phyloP scores from a whole-genome alignment of 2,329 filamentous ascomycete species.

The Emmonsiellopsis sp. region DNA sequence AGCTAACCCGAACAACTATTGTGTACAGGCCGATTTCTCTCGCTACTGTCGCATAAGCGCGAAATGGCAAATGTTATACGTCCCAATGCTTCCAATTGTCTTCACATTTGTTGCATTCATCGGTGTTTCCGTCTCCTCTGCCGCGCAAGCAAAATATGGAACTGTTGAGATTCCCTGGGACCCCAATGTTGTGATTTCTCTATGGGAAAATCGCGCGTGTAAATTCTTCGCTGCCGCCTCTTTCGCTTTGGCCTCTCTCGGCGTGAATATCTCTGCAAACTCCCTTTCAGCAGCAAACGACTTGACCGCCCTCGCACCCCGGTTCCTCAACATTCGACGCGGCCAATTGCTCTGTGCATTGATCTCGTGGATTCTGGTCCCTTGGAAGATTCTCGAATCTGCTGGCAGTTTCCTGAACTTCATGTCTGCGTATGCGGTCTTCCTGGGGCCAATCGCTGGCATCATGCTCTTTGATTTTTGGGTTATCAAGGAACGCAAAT shows the following conservation, averaged over 20 bases:
- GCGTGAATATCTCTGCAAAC: conserved; percentile 82
- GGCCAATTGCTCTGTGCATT: conserved; percentile 78
- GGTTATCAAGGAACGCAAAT: conserved; percentile 48
- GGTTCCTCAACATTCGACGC: conserved; percentile 75
- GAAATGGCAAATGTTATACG: conserved; percentile 39
- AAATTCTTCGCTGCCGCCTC: conserved; percentile 63
- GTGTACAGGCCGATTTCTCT: conserved; percentile 46
- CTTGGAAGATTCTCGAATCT: conserved; percentile 56
- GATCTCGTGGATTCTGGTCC: conserved; percentile 52
- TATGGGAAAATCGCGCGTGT: conserved; percentile 60
- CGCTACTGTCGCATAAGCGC: conserved; percentile 41
- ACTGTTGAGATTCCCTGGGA: conserved; percentile 52
- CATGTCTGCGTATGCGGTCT: conserved; percentile 84
- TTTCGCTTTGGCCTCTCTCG: conserved; percentile 71
- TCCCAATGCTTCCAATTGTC: conserved; percentile 47
- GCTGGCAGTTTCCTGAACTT: conserved; percentile 76
- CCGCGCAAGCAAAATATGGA: conserved; percentile 53
- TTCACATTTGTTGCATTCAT: conserved; percentile 79
- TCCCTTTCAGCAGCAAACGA: conserved; percentile 78
- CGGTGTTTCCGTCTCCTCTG: conserved; percentile 69
- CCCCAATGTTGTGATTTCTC: conserved; percentile 59
- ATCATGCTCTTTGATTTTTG: conserved; percentile 88
- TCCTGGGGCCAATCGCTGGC: conserved; percentile 84
- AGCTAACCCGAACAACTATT: neutral
- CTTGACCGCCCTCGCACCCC: conserved; percentile 69